Evolutionary conservation across 495 filamentous ascomycete genomes (phyloP).

Genomic region (Hypoxylon trugodes): DNA sequence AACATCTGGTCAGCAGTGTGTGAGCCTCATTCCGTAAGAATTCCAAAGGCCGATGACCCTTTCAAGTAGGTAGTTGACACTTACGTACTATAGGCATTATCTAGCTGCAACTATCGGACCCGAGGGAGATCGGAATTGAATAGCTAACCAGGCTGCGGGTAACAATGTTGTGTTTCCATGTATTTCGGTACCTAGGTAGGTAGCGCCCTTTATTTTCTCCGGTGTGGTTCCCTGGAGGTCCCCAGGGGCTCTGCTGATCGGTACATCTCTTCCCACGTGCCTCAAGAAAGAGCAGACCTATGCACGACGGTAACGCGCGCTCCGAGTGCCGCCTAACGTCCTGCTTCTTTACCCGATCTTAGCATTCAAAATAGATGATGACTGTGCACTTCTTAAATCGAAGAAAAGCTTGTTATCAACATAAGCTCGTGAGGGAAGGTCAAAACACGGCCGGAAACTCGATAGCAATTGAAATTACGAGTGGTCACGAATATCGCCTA

Average conservation of each 20-base stretch:
- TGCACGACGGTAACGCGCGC: constrained; percentile 16
- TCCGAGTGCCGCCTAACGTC: neutral
- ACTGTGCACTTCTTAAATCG: too few relatives aligned
- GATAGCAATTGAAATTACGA: too few relatives aligned
- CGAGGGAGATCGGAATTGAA: constrained; percentile 19
- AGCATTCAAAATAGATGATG: too few relatives aligned
- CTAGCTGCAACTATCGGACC: constrained; percentile 28
- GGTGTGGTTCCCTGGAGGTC: constrained; percentile 1
- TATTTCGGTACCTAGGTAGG: too few relatives aligned
- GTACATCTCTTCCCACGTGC: constrained; percentile 26
- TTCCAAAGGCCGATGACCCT: neutral
- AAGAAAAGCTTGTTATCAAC: neutral
- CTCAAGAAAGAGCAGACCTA: constrained; percentile 9
- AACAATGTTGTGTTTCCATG: constrained; percentile 19
- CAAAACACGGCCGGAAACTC: too few relatives aligned
- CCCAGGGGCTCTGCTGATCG: constrained; percentile 18
- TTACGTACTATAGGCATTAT: constrained; percentile 7
- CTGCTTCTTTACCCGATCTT: constrained; percentile 1
- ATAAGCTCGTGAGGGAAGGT: too few relatives aligned
- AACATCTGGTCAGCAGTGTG: constrained; percentile 1
- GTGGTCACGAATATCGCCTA: neutral
- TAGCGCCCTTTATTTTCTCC: neutral
- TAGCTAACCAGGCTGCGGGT: neutral
- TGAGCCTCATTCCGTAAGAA: constrained; percentile 17
- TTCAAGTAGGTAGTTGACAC: neutral